Evolutionary conservation across 163 green algal genomes (phyloP), one percentile per base, ranked within the genome.

Genomic region (Scenedesmus sp.): DNA sequence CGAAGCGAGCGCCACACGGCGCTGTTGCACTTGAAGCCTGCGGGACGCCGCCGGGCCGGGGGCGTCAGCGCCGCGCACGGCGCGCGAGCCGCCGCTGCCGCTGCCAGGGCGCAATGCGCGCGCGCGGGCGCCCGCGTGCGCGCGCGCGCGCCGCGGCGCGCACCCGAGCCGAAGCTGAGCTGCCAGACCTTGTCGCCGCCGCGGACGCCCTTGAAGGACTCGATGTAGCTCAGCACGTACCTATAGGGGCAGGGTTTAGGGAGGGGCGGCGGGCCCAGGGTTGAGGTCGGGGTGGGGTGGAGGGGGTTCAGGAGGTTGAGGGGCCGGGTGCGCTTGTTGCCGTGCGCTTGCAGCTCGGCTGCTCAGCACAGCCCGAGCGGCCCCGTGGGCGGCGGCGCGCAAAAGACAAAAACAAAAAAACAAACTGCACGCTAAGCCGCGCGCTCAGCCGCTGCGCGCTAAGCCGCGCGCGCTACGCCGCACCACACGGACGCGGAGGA

Each of bases 11-110:
- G 80, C 95, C 95, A 98, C 22, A 98, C 93, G 0, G 92, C 93
- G 70, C 85, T 94, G 89, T 98, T 98, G 89, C 93, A 97, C 90
- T 98, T 98, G 90, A 98, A 98, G 34, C 95, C 95, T 26, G n/a
- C n/a, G n/a, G n/a, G n/a, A n/a, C n/a, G n/a, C n/a, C n/a, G n/a
- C n/a, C n/a, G 79, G 91, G 64, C n/a, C n/a, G n/a, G n/a, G n/a
- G n/a, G n/a, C n/a, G n/a, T n/a, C n/a, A n/a, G n/a, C n/a, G n/a
- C 93, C 92, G 83, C 97, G 97, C 45, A 87, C 92, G 77, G 97
- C 91, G 84, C 97, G 94, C 15, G 26, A 18, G n/a, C n/a, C n/a
- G n/a, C n/a, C n/a, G n/a, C n/a, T n/a, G n/a, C n/a, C n/a, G 22
- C n/a, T n/a, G n/a, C n/a, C n/a, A n/a, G n/a, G n/a, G n/a, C n/a